These are phyloP conservation scores for Xylaria bambusicola DNA, from an alignment of 495 filamentous ascomycete species.

Conservation along the genomic window DNA sequence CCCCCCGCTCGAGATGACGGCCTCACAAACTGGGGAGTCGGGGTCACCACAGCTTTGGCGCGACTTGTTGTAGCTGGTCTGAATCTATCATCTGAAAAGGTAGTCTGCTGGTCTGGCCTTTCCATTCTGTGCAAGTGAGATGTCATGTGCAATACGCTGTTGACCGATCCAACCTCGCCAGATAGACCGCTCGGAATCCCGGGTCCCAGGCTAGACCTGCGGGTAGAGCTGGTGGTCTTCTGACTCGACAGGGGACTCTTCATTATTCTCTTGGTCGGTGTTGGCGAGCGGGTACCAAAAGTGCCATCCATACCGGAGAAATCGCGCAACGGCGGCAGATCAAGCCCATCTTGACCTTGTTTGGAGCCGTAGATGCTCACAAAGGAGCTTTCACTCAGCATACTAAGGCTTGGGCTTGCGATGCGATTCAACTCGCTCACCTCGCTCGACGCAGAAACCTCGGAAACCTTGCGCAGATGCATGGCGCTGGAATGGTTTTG, in stretches of 20 bases:
- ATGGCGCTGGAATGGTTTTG: slow-evolving; percentile 48
- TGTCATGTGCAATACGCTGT: slow-evolving; percentile 38
- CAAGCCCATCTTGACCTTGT: slow-evolving; percentile 21
- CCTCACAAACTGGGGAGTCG: slow-evolving; percentile 18
- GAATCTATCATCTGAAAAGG: slow-evolving; percentile 23
- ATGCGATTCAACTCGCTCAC: slow-evolving; percentile 38
- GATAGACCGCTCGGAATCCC: slow-evolving; percentile 22
- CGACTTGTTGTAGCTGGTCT: slow-evolving; percentile 25
- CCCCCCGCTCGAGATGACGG: slow-evolving; percentile 29
- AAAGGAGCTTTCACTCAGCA: slow-evolving; percentile 80
- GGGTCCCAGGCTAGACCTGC: slow-evolving; percentile 12
- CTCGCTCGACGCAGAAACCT: slow-evolving; percentile 41
- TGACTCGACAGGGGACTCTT: slow-evolving; percentile 6
- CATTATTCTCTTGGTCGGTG: slow-evolving; percentile 17
- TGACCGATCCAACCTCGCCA: slow-evolving; percentile 43
- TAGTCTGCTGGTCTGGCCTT: slow-evolving; percentile 32
- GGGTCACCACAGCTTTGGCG: slow-evolving; percentile 27
- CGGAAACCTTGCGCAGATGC: slow-evolving; percentile 40
- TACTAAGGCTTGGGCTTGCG: slow-evolving; percentile 68
- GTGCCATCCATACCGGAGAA: slow-evolving; percentile 33
- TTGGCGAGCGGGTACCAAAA: slow-evolving; percentile 20
- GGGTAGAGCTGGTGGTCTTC: not conserved
- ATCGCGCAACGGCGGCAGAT: slow-evolving; percentile 25
- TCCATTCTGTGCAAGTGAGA: slow-evolving; percentile 48
- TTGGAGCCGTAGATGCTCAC: slow-evolving; percentile 63